Evolutionary conservation across 2,329 filamentous ascomycete species (phyloP), one percentile per base, ranked within the genome.

Genomic region (Ascochyta koolunga): DNA sequence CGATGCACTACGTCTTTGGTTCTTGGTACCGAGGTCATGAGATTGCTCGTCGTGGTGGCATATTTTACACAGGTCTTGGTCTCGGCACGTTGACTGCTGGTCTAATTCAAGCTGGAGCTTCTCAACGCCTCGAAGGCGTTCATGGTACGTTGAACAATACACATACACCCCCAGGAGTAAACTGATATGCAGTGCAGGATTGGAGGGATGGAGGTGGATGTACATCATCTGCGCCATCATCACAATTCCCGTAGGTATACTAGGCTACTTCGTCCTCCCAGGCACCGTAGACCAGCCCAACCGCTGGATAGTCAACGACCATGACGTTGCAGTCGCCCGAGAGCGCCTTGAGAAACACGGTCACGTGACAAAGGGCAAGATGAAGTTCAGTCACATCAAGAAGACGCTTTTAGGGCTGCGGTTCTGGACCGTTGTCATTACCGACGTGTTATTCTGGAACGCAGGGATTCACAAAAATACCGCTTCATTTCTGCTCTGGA

Each of bases 401-500:
- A 51, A 45, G 24, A 41, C 44, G 8, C 36, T 49, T 2, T 35
- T 39, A 7, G 77, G 76, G 27, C 76, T 74, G 59, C 78, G 78
- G n/a, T 79, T 85, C 52, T 85, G 79, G 74, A 70, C 76, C 0
- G 66, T 85, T 9, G 70, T 83, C 0, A 48, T 78, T 1, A 73
- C 81, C 32, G 78, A 82, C 39, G 72, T 83, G 3, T 70, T 85
- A n/a, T 85, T 85, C 68, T 85, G 81, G 80, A 84, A 84, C 52
- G 74, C 77, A 5, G 67, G 78, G n/a, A 58, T 60, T 39, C 77
- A 81, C 41, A 77, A 76, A 1, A 75, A 65, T 15, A 72, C 77
- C 0, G 82, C 80, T 2, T 78, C 76, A 0, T 85, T 81, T 52
- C 67, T 84, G 2, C 73, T 86, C 0, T 85, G 82, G 82, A 74